phyloP scores from a whole-genome alignment of 75 land plant species.

The Picea glauca region DNA sequence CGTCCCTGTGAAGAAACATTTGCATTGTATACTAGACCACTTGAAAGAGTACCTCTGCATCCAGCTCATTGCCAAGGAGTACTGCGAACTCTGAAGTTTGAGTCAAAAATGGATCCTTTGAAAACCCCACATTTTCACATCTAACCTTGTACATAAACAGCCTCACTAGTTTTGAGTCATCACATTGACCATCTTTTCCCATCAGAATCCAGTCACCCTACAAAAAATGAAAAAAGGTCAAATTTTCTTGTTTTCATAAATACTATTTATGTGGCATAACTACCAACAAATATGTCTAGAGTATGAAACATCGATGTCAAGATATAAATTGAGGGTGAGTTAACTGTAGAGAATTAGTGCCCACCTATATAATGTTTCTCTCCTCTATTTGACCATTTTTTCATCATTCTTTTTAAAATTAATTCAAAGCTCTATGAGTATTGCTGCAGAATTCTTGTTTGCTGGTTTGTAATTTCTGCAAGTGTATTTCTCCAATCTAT shows the following conservation, averaged over 20 bases:
- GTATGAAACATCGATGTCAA: not conserved
- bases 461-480: no score
- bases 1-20: not conserved
- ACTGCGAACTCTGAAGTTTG: conserved; percentile 91
- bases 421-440: no score
- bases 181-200: conserved; percentile 39
- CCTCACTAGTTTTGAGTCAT: conserved; percentile 26
- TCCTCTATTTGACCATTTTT: no score
- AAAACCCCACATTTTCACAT: conserved; percentile 71
- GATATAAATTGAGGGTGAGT: not conserved
- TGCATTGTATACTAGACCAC: not conserved
- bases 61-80: conserved; percentile 88
- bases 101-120: conserved; percentile 77
- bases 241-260: not conserved
- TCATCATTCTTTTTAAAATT: no score
- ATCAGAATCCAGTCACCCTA: conserved; percentile 99
- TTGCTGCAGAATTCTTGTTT: no score
- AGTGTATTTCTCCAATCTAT: no score
- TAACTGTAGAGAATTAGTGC: no score
- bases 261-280: conserved; percentile 6
- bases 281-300: not conserved
- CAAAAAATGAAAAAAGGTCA: not conserved
- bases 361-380: no score
- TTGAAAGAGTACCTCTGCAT: conserved; percentile 72
- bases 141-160: conserved; percentile 75